phyloP scores from a whole-genome alignment of 441 rosid species.

The Populus trichocarpa region DNA sequence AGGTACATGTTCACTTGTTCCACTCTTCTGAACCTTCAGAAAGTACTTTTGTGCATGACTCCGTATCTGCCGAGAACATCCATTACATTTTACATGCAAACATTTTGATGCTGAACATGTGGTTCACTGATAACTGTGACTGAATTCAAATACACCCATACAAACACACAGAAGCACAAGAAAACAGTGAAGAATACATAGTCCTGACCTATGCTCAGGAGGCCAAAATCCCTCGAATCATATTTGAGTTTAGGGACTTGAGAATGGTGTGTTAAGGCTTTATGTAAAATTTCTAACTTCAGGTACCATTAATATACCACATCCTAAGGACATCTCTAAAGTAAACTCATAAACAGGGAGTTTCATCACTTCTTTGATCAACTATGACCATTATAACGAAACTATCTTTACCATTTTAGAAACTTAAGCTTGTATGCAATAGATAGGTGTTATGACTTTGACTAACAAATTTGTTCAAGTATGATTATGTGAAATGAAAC shows the following conservation, averaged over 20 bases:
- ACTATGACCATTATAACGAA: neutral
- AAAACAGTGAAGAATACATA: neutral
- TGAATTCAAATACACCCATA: neutral
- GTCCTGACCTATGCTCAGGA: neutral
- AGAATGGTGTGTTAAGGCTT: neutral
- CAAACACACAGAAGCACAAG: neutral
- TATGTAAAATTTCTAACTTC: neutral
- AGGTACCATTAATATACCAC: neutral
- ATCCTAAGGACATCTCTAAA: neutral
- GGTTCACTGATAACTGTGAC: neutral
- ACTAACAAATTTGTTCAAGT: neutral
- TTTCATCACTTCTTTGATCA: neutral
- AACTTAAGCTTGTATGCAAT: neutral
- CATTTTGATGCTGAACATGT: neutral
- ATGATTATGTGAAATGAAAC: neutral
- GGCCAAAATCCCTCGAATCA: neutral
- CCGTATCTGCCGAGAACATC: conserved; percentile 63
- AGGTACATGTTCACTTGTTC: no score
- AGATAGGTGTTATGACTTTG: neutral
- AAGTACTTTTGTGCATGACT: conserved; percentile 88
- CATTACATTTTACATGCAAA: conserved; percentile 7
- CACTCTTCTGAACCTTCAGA: no score
- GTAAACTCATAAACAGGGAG: neutral
- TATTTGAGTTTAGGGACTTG: neutral
- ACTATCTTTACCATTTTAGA: neutral